Conservation (phyloP, 2,329 filamentous ascomycete species). For the Plectosphaerella sp. region DNA sequence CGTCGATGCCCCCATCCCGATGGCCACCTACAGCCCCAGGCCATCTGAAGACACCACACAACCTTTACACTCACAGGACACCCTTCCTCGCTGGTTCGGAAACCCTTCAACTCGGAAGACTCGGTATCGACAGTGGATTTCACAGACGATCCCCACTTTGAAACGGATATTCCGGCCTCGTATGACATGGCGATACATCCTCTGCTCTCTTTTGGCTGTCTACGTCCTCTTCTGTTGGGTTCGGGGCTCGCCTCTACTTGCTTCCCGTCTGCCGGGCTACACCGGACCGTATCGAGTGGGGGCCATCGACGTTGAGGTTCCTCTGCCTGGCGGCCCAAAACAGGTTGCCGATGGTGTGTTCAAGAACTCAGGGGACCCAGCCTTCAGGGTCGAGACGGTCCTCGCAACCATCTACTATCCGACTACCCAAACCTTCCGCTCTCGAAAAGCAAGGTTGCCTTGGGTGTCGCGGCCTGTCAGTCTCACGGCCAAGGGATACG, state of each 20-base stretch:
- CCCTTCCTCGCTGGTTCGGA: neutral
- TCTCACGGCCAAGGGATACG: conserved; percentile 41
- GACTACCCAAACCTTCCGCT: conserved; percentile 20
- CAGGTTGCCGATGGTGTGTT: conserved; percentile 26
- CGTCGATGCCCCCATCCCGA: neutral
- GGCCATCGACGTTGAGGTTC: conserved; percentile 41
- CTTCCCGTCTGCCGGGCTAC: conserved; percentile 37
- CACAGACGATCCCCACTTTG: neutral
- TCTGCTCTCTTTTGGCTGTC: conserved; percentile 18
- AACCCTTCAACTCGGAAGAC: neutral
- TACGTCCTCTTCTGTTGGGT: conserved; percentile 36
- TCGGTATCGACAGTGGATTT: neutral
- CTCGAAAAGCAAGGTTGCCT: conserved; percentile 25
- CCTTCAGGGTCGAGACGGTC: conserved; percentile 41
- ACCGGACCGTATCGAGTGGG: conserved; percentile 40
- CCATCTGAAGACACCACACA: neutral
- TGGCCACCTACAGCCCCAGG: neutral
- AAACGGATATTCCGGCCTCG: conserved; percentile 22
- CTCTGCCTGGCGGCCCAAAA: conserved; percentile 24
- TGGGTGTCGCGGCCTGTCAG: conserved; percentile 41
- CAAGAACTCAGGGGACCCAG: conserved; percentile 27
- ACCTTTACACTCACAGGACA: neutral
- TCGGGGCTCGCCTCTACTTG: conserved; percentile 35
- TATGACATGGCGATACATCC: conserved; percentile 27
- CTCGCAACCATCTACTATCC: conserved; percentile 48